Conservation (phyloP, 805 yeast species). For the Ogataea naganishii region DNA sequence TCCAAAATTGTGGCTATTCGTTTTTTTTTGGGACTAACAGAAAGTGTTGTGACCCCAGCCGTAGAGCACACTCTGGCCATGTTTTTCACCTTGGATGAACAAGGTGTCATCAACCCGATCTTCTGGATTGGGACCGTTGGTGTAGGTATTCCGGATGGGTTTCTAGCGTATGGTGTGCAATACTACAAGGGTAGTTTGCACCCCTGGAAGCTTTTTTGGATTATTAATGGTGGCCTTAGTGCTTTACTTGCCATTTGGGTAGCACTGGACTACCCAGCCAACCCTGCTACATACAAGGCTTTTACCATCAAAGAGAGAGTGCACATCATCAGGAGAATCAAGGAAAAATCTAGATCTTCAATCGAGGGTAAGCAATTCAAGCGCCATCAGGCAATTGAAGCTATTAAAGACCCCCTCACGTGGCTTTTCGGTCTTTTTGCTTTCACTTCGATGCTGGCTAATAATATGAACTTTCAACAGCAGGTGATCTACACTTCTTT, state of each 20-base stretch:
- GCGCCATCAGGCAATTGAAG: constrained; percentile 39
- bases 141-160: constrained; percentile 32
- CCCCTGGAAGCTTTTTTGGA: constrained; percentile 47
- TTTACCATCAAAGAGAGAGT: constrained; percentile 41
- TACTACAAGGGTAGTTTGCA: constrained; percentile 16
- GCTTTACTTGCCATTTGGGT: constrained; percentile 27
- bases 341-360: constrained; percentile 26
- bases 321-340: constrained; percentile 37
- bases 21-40: constrained; percentile 44
- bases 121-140: constrained; percentile 46
- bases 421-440: constrained; percentile 34
- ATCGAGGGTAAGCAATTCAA: constrained; percentile 40
- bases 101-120: constrained; percentile 44
- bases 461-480: constrained; percentile 45
- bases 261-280: constrained; percentile 40
- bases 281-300: constrained; percentile 44
- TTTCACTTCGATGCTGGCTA: constrained; percentile 40
- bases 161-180: constrained; percentile 28
- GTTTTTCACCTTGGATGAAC: constrained; percentile 34
- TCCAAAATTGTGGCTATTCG: constrained; percentile 38
- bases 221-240: constrained; percentile 49
- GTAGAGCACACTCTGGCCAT: constrained; percentile 40
- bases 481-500: constrained; percentile 37
- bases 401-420: constrained; percentile 38
- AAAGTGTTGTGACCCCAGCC: constrained; percentile 34